These are phyloP conservation scores for Paecilomyces fulvus DNA, from an alignment of 2,329 filamentous ascomycete genomes.

Conservation along the genomic window DNA sequence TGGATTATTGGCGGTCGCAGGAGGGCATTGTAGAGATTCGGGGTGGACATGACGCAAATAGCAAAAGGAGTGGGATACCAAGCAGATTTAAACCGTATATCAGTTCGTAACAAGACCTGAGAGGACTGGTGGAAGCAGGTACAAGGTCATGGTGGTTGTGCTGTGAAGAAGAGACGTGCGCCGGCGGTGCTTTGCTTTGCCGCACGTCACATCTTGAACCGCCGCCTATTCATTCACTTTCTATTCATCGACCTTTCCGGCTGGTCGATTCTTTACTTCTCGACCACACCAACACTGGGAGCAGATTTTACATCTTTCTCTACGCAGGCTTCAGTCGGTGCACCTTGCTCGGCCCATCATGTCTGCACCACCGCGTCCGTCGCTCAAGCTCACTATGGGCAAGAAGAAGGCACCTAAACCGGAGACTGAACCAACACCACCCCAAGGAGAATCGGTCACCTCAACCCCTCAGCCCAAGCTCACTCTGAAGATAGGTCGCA, in stretches of 20 bases:
- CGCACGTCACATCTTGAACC: not conserved
- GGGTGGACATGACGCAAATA: conserved; percentile 32
- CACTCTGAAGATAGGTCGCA: conserved; percentile 32
- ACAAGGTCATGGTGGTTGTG: not conserved
- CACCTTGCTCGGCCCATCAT: conserved; percentile 15
- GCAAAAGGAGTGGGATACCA: not conserved
- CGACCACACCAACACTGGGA: not conserved
- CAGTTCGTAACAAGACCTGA: not conserved
- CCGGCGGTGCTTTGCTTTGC: conserved; percentile 1
- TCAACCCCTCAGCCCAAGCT: conserved; percentile 29
- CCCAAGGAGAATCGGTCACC: conserved; percentile 12
- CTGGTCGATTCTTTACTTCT: not conserved
- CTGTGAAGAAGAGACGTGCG: not conserved
- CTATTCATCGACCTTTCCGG: not conserved
- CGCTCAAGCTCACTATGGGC: conserved; percentile 35
- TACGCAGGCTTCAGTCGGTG: not conserved
- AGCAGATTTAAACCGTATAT: not conserved
- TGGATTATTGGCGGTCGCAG: conserved; percentile 82
- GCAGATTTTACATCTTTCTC: not conserved
- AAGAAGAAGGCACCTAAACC: conserved; percentile 25
- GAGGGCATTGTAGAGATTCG: conserved; percentile 61
- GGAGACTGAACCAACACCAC: conserved; percentile 8
- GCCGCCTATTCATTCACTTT: conserved; percentile 1
- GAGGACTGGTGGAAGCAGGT: not conserved
- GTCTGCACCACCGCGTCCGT: conserved; percentile 26